Base-by-base conservation (phyloP, 352 stramenopile genomes). In the Phytophthora citrophthora region DNA sequence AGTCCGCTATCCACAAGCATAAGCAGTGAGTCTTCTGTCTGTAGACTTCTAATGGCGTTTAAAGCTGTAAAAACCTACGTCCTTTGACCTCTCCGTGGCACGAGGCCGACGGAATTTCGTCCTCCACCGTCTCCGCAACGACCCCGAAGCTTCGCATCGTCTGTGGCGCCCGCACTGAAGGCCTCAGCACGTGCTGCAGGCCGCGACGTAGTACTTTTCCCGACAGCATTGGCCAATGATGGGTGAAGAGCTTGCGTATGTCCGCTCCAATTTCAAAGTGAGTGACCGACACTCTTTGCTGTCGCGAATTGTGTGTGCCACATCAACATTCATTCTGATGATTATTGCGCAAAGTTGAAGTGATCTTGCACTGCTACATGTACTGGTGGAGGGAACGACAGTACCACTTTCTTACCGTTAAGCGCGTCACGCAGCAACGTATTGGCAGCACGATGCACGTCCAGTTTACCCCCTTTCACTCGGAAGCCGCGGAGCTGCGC, bases 391-490 rank as follows among this genome's bases (percentile, higher is more conserved):
- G 85, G 83, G 59, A 95, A 95, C 15, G 77, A 88, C 16, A 95
- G 69, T 54, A 93, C 81, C 54, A 92, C 79, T 46, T 95, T 95
- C 57, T 88, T 88, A n/a, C 87, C 87, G 46, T 80, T 86, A 10
- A 95, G 72, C 24, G 87, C 90, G 55, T 95, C 82, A 15, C 87
- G 84, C 27, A 95, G 72, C 44, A 95, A 64, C 15, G 61, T 48
- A 54, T 95, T 95, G 46, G 84, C 84, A 0, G 82, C 84, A 34
- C 87, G 81, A 45, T 91, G 74, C n/a, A 92, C 76, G 68, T 95
- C 87, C 29, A 88, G 61, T 48, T 83, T 89, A 39, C 87, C 87
- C 43, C 87, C 81, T 48, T 90, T 91, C 46, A 90, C 64, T 50
- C 79, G 79, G 58, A 90, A 95, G 24, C 87, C 82, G 39, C 85